Base-by-base conservation (phyloP, 2,329 filamentous ascomycete species). In the Chaetomium globosum region DNA sequence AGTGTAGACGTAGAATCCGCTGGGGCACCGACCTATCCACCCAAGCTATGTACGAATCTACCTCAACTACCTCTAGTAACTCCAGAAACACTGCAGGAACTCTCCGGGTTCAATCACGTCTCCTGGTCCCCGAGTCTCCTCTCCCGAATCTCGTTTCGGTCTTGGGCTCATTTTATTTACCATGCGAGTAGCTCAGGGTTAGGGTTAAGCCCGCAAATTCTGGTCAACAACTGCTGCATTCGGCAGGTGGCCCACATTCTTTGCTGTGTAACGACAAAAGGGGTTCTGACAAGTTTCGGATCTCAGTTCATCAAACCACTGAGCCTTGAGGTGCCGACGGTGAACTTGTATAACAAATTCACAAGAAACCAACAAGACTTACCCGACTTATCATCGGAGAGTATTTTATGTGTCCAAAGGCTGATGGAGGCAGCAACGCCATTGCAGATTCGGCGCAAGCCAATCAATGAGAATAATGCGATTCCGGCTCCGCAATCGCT, bases 381-480 rank as follows among this genome's bases (percentile, higher is more conserved):
- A 3, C 33, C 13, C 36, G 12, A 39, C 12, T 39, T 3, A n/a
- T 1, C 16, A 43, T 43, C 19, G n/a, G 0, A 39, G 5, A 4
- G 2, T 43, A 6, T 6, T 26, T 26, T 26, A 19, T 43, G 39
- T 19, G 16, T n/a, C 16, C 39, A 43, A 16, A 43, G 16, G 39
- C 39, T n/a, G 13, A 31, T 48, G 56, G 39, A 48, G 26, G 13
- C 3, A 49, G 43, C 36, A 30, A 7, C 53, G 13, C 6, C 60
- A 28, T 30, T 56, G 46, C 61, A 53, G 57, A 66, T 66, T 62
- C 59, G 57, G 61, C 65, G 65, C n/a, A 66, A 66, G 61, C 61
- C 61, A 30, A 23, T 61, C 31, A 28, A 48, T 21, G 46, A n/a
- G 16, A 48, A 48, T 23, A 48, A 39, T 36, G 19, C 53, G 39